Evolutionary conservation across 805 yeast species (phyloP).

Genomic region (Cyberlindnera maclurae): DNA sequence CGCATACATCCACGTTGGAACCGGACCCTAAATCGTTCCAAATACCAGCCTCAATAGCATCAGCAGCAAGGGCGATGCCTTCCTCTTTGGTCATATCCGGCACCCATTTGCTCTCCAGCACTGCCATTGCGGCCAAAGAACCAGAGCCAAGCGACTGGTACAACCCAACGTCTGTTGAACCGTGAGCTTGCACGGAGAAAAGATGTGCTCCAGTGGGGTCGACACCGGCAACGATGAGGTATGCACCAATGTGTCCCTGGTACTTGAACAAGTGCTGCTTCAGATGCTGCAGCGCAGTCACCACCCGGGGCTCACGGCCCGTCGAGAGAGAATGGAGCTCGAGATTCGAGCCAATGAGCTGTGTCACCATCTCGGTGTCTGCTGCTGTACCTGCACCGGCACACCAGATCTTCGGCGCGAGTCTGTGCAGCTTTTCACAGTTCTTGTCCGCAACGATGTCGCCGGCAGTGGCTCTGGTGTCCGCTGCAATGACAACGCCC

Average conservation of each 20-base stretch:
- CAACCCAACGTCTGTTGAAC: conserved; percentile 93
- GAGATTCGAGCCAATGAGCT: conserved; percentile 80
- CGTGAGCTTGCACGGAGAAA: conserved; percentile 93
- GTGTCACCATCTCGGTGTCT: conserved; percentile 97
- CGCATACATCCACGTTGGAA: conserved; percentile 95
- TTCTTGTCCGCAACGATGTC: conserved; percentile 96
- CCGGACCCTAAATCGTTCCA: conserved; percentile 99
- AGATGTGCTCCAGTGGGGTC: conserved; percentile 96
- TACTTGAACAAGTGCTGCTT: conserved; percentile 95
- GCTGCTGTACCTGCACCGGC: conserved; percentile 99
- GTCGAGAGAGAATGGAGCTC: conserved; percentile 85
- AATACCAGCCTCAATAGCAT: conserved; percentile 95
- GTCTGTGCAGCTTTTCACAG: conserved; percentile 88
- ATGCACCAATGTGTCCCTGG: conserved; percentile 97
- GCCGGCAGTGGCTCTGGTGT: conserved; percentile 96
- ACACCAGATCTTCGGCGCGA: conserved; percentile 94
- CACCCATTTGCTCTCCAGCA: conserved; percentile 83
- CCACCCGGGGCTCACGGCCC: conserved; percentile 85
- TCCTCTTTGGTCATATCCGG: conserved; percentile 74
- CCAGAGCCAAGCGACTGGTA: conserved; percentile 94
- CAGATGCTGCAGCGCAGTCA: conserved; percentile 84
- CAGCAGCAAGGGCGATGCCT: conserved; percentile 85
- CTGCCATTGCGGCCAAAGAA: conserved; percentile 97
- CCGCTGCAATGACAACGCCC: conserved; percentile 97
- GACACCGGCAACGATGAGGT: conserved; percentile 94